These are phyloP conservation scores for Phytophthora capsici DNA, from an alignment of 352 stramenopile genomes.

Conservation along the genomic window DNA sequence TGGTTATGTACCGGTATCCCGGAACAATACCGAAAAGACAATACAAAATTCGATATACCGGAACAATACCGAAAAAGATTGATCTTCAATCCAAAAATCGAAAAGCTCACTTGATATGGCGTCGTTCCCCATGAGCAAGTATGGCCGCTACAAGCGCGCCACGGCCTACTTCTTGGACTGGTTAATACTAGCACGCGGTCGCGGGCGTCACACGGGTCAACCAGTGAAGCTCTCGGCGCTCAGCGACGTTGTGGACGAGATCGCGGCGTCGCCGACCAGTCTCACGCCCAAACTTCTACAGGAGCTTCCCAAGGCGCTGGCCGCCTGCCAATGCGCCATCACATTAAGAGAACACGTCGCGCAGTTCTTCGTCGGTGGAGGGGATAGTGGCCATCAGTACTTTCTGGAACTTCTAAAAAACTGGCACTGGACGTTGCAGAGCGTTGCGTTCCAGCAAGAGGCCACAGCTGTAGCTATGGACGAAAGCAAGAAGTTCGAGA, in stretches of 20 bases:
- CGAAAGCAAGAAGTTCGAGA: constrained; percentile 19
- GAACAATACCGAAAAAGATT: no score
- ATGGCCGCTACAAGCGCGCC: constrained; percentile 5
- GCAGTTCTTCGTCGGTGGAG: constrained; percentile 13
- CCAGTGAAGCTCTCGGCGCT: background rate
- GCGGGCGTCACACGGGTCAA: background rate
- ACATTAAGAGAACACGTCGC: constrained; percentile 20
- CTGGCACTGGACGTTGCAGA: background rate
- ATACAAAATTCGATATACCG: no score
- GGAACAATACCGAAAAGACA: no score
- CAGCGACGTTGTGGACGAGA: constrained; percentile 5
- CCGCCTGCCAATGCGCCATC: constrained; percentile 21
- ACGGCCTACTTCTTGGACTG: constrained; percentile 6
- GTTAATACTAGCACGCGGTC: background rate
- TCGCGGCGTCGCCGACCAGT: constrained; percentile 2
- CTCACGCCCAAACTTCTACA: constrained; percentile 21
- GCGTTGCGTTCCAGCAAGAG: background rate
- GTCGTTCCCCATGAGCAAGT: constrained; percentile 5
- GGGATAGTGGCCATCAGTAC: constrained; percentile 1
- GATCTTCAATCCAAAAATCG: no score
- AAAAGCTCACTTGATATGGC: no score
- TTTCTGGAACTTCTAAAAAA: constrained; percentile 11
- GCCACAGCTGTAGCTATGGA: background rate
- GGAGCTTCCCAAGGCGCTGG: constrained; percentile 24
- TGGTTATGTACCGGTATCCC: no score